These are phyloP conservation scores for Rhizopogon salebrosus DNA, from an alignment of 768 basidiomycete species.

Conservation along the genomic window DNA sequence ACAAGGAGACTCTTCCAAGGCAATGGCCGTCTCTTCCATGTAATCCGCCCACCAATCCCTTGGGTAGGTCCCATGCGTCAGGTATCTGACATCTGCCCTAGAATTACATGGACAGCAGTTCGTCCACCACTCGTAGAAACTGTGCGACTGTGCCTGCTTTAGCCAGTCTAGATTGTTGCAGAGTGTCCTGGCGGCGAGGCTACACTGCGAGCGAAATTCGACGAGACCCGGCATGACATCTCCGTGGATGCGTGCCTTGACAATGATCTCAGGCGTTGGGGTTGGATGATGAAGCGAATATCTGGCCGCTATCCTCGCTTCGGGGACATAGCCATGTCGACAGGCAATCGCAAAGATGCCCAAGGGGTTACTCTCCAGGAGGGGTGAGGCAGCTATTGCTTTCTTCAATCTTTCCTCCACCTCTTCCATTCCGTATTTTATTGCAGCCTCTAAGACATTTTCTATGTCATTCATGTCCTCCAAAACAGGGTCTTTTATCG, in stretches of 20 bases:
- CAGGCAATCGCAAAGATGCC: conserved; percentile 31
- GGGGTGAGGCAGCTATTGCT: conserved; percentile 18
- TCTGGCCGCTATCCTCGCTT: conserved; percentile 26
- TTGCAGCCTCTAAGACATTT: conserved; percentile 21
- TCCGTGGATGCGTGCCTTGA: conserved; percentile 5
- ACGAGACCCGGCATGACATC: conserved; percentile 11
- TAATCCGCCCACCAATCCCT: conserved; percentile 28
- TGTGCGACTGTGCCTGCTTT: conserved; percentile 15
- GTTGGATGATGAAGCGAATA: conserved; percentile 18
- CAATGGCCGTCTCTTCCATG: conserved; percentile 20
- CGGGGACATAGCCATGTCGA: conserved; percentile 22
- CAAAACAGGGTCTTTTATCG: conserved; percentile 19
- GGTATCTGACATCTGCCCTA: conserved; percentile 18
- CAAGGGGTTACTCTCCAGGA: conserved; percentile 24
- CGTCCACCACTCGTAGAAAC: conserved; percentile 25
- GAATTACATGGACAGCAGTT: conserved; percentile 18
- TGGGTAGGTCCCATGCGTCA: conserved; percentile 22
- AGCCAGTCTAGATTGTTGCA: conserved; percentile 19
- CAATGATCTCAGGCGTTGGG: neutral
- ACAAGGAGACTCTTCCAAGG: conserved; percentile 21
- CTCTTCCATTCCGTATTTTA: conserved; percentile 27
- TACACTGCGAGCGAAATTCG: conserved; percentile 17
- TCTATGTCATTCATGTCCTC: conserved; percentile 13
- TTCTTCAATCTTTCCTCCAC: conserved; percentile 19
- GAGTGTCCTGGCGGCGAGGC: conserved; percentile 13